phyloP scores from a whole-genome alignment of 768 basidiomycete species.

The Suillus plorans region DNA sequence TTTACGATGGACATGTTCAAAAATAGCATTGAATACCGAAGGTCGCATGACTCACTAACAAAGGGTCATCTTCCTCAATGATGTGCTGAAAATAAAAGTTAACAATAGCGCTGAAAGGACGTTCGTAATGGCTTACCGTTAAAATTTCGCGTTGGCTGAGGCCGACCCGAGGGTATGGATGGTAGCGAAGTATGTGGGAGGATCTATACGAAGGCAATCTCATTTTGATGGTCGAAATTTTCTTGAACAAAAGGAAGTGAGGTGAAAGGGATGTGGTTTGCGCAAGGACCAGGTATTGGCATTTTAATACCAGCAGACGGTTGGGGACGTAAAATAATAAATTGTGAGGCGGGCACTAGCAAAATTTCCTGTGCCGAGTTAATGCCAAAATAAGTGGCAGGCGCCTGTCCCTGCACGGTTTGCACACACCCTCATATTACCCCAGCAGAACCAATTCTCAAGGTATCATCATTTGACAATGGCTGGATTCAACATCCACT shows the following conservation, averaged over 20 bases:
- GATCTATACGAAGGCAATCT: conserved; percentile 11
- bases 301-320: conserved; percentile 4
- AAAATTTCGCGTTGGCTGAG: not conserved
- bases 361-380: conserved; percentile 2
- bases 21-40: not conserved
- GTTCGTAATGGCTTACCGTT: not conserved
- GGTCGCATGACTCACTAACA: not conserved
- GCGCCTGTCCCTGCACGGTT: not conserved
- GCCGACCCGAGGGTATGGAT: conserved; percentile 10
- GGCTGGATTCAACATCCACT: not conserved
- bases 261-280: not conserved
- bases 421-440: not conserved
- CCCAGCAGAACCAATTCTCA: conserved; percentile 2
- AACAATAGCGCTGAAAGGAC: not conserved
- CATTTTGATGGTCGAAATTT: not conserved
- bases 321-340: not conserved
- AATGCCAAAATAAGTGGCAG: not conserved
- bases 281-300: not conserved
- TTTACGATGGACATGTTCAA: not conserved
- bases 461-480: not conserved
- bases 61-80: not conserved
- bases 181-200: conserved; percentile 10
- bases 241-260: not conserved
- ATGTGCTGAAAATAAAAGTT: not conserved
- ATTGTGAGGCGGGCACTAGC: not conserved